Percentiles rank a stretch among this genome's conserved stretches.
These are phyloP conservation scores for Saturnispora dispora DNA, from an alignment of 805 yeast genomes.

Conservation along the genomic window DNA sequence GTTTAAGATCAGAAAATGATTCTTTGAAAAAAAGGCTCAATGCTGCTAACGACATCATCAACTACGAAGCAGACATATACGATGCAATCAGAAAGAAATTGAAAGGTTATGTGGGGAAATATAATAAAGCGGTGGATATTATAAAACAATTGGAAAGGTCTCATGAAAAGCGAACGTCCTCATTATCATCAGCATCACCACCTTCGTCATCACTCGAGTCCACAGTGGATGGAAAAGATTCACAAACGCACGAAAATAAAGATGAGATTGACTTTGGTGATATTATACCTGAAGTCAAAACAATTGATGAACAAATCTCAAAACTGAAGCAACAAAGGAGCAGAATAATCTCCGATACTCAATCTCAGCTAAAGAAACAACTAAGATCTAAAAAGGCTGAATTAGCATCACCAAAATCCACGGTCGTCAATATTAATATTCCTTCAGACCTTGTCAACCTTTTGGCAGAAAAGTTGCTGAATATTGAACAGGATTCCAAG, in stretches of 20 bases:
- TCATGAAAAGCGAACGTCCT: background rate
- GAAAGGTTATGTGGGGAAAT: constrained; percentile 9
- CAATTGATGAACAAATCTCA: constrained; percentile 9
- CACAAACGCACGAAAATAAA: background rate
- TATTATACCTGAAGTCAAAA: constrained; percentile 3
- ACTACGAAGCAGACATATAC: constrained; percentile 15
- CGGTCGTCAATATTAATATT: constrained; percentile 5
- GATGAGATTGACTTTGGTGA: background rate
- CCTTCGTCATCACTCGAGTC: background rate
- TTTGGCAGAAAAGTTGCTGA: constrained; percentile 4
- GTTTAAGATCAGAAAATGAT: constrained; percentile 4
- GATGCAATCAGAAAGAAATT: constrained; percentile 13
- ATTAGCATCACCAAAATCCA: background rate
- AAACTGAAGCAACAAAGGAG: constrained; percentile 7
- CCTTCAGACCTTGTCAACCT: constrained; percentile 3
- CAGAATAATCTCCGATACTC: constrained; percentile 2
- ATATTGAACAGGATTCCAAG: background rate
- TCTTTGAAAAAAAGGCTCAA: constrained; percentile 6
- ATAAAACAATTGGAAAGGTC: background rate
- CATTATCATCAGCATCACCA: background rate
- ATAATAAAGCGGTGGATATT: constrained; percentile 4
- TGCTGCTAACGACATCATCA: constrained; percentile 21
- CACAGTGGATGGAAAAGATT: background rate
- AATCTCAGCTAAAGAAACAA: background rate
- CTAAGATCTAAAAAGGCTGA: background rate